Evolutionary conservation across 441 rosid species (phyloP).

Genomic region (Pelargonium citronellum): DNA sequence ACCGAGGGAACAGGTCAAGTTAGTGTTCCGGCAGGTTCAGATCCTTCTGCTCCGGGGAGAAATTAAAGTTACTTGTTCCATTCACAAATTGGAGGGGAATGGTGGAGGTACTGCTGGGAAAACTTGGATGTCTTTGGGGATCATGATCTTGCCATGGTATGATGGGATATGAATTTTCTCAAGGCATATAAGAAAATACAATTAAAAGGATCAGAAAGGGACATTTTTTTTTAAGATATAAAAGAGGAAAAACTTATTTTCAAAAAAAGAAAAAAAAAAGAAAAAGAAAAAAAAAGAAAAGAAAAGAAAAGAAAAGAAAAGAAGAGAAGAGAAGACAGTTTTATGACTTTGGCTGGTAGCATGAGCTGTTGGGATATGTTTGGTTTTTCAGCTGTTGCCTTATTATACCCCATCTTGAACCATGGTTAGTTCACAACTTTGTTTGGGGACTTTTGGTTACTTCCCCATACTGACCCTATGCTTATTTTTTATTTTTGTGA

Average conservation of each 20-base stretch:
- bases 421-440: not conserved
- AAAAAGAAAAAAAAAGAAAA: not conserved
- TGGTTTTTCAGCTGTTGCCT: not conserved
- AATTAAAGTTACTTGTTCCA: not conserved
- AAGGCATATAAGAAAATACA: not conserved
- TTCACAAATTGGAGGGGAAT: not conserved
- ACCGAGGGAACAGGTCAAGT: not conserved
- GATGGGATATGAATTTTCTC: not conserved
- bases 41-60: not conserved
- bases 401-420: not conserved
- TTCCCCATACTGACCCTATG: not conserved
- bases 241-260: not conserved
- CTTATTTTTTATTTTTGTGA: not conserved
- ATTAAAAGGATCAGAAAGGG: not conserved
- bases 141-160: not conserved
- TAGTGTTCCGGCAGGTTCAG: conserved; percentile 5
- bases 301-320: not conserved
- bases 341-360: not conserved
- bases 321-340: not conserved
- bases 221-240: not conserved
- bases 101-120: conserved; percentile 4
- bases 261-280: not conserved
- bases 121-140: not conserved
- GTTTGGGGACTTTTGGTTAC: not conserved
- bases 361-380: not conserved